Evolutionary conservation across 768 basidiomycete species (phyloP), one percentile per base, ranked within the genome.

Genomic region (Psilocybe cyanescens): DNA sequence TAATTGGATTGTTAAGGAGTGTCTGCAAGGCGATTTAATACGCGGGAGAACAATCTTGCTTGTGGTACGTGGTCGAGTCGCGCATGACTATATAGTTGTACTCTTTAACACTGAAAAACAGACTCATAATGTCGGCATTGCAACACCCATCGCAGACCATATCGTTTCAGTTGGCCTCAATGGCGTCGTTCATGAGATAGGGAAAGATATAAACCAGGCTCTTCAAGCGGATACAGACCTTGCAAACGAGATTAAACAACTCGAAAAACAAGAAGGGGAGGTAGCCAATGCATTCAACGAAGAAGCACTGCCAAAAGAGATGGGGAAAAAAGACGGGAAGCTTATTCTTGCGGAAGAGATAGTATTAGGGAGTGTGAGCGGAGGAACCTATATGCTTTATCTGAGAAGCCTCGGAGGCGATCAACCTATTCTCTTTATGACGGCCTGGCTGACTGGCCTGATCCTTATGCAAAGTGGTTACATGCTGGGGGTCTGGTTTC

Each of bases 11-110:
- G 90, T 89, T 67, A 79, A 85, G 17, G 80, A 92, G 55, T 95
- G 93, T 67, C 77, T 98, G 17, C 80, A 82, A 64, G 94, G 95
- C 6, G 87, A 90, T 46, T 77, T 97, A 45, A 80, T 95, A 70
- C 73, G 77, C 28, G 87, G 85, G n/a, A 82, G 95, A 53, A 97
- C 95, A 0, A 77, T 96, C 52, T 80, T 97, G 45, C 81, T 98
- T 24, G 94, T 97, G 44, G 85, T 86, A 64, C 54, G 81, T 71
- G 3, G 17, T 28, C 1, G 19, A 29, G 33, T 24, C 35, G 57
- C 12, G 19, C 49, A 11, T 46, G 31, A 11, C 33, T 8, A 24
- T 24, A 24, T 24, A 24, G 11, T 16, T 11, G 11, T 37, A 4
- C 12, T 31, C 1, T 24, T 24, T 46, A 4, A 30, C 45, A 33